phyloP scores from a whole-genome alignment of 305 asterid species.

The Solanum hybrid region DNA sequence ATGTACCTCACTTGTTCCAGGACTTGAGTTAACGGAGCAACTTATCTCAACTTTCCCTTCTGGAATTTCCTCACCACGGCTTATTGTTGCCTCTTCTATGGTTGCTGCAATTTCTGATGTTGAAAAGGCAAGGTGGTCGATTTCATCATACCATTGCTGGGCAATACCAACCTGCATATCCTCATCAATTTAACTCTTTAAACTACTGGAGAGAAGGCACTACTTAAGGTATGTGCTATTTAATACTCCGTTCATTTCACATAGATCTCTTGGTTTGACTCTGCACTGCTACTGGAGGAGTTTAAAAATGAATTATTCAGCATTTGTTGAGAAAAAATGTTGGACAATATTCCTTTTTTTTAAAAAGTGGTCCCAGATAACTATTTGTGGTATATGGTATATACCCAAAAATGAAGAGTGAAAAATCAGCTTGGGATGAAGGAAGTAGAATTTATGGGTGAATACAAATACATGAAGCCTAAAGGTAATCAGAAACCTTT shows the following conservation, averaged over 20 bases:
- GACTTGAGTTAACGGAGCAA: slow-evolving; percentile 70
- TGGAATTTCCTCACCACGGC: slow-evolving; percentile 17
- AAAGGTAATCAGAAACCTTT: slow-evolving; percentile 34
- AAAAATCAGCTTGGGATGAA: background rate
- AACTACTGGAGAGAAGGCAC: slow-evolving; percentile 8
- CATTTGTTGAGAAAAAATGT: background rate
- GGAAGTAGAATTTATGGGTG: background rate
- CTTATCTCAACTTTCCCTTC: slow-evolving; percentile 49
- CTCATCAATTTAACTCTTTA: slow-evolving; percentile 7
- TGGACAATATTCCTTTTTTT: background rate
- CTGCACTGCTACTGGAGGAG: background rate
- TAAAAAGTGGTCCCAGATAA: background rate
- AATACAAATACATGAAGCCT: background rate
- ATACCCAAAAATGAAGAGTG: background rate
- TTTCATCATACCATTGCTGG: slow-evolving; percentile 74
- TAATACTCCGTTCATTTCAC: background rate
- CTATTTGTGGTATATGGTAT: background rate
- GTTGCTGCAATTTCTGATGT: slow-evolving; percentile 27
- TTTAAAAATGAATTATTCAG: background rate
- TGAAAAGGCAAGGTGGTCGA: slow-evolving; percentile 44
- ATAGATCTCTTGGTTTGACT: background rate
- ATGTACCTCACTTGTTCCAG: slow-evolving; percentile 88
- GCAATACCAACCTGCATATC: slow-evolving; percentile 57
- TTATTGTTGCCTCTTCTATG: slow-evolving; percentile 20
- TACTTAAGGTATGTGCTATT: background rate